Percentiles rank a stretch among this genome's conserved stretches.
Conservation (phyloP, 345 rosid species). For the Citrus maxima region DNA sequence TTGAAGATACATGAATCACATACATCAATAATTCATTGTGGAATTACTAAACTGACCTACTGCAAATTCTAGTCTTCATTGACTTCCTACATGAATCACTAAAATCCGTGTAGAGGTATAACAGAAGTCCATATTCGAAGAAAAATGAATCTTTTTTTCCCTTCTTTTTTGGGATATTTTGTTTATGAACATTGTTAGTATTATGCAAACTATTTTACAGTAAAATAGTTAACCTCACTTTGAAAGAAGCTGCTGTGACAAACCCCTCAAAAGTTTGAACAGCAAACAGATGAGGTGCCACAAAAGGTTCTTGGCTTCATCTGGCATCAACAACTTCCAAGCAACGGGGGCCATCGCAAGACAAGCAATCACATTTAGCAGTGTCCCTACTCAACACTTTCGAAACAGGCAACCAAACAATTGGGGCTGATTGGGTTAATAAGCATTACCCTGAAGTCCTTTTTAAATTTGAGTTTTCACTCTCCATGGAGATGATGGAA, state of each 20-base stretch:
- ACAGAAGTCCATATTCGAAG: no score
- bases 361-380: neutral
- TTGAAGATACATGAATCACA: neutral
- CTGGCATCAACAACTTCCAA: neutral
- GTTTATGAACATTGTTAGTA: neutral
- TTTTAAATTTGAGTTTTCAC: conserved; percentile 58
- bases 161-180: neutral
- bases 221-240: neutral
- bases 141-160: neutral
- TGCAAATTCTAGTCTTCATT: neutral
- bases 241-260: neutral
- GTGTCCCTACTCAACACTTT: neutral
- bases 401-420: neutral
- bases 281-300: neutral
- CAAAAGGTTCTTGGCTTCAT: neutral
- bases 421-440: neutral
- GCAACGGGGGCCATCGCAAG: neutral
- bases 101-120: no score
- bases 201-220: neutral
- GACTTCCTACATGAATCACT: neutral
- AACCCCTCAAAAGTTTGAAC: neutral
- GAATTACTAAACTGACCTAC: no score
- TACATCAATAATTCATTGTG: no score
- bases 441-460: conserved; percentile 30
- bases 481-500: conserved; percentile 74